Evolutionary conservation across 441 rosid genomes (phyloP), one percentile per base, ranked within the genome.

Genomic region (Pelargonium australe): DNA sequence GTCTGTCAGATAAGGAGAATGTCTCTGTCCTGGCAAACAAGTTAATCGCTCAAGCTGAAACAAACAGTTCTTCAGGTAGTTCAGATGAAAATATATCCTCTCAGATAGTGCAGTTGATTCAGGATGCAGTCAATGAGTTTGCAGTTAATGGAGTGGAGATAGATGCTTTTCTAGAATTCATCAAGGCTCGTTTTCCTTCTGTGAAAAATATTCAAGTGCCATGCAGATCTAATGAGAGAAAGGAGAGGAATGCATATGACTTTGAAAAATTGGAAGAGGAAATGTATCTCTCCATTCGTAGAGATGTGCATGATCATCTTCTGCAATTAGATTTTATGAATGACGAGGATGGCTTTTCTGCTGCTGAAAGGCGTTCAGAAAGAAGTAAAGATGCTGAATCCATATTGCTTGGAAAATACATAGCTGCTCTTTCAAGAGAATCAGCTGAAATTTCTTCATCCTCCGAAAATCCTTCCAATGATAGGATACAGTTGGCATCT

Each of bases 251-350:
- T 66, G 70, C 67, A 62, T 74, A 70, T 66, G 77, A 69, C 76
- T 70, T 83, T 72, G 95, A 82, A 76, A 84, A 76, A 31, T 53
- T 88, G 77, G 99, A 95, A 80, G 82, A 79, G 67, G 87, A 88
- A 74, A 75, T 90, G 77, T 92, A 86, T 75, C 66, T 23, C 16
- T 66, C 76, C 37, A 78, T 87, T 62, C 72, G 80, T 65, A 76
- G 73, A 68, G 86, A 75, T 75, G 78, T 81, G 76, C 45, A 63
- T 40, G 75, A 79, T 72, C 72, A 67, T 69, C 63, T 67, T 68
- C 72, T 51, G 31, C 65, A 41, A 69, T 70, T 72, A 68, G 78
- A 73, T 75, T 74, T 61, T 60, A 73, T 69, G 66, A 51, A 65
- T 40, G 80, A 72, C 49, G 83, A 79, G 63, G 78, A 69, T 63